phyloP scores from a whole-genome alignment of 1,284 basidiomycete genomes.

The Pterula multifida region DNA sequence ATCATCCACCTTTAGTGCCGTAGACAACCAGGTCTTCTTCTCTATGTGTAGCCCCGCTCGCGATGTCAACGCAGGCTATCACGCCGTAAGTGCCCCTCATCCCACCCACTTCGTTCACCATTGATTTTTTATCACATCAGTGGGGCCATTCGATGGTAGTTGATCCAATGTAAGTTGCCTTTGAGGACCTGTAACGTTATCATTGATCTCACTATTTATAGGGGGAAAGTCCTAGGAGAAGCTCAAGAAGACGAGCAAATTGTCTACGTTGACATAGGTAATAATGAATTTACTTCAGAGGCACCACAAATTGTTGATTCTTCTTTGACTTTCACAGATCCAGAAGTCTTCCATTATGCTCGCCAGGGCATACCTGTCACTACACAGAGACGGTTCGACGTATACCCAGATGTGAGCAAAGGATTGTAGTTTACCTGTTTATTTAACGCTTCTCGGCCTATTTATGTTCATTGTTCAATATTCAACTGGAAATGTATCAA shows the following conservation, averaged over 20 bases:
- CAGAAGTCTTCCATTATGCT: constrained; percentile 54
- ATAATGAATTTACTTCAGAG: constrained; percentile 17
- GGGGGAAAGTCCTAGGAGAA: constrained; percentile 74
- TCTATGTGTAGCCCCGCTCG: constrained; percentile 94
- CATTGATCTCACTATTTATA: constrained; percentile 19
- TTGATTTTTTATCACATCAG: constrained; percentile 22
- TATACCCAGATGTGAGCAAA: constrained; percentile 2
- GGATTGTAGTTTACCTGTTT: not conserved
- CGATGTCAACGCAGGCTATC: constrained; percentile 70
- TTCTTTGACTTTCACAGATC: constrained; percentile 62
- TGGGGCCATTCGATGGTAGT: constrained; percentile 89
- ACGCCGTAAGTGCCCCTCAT: constrained; percentile 51
- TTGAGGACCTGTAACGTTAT: not conserved
- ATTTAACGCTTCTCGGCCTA: too few species aligned
- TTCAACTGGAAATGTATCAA: not conserved
- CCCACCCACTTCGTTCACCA: not conserved
- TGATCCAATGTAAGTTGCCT: constrained; percentile 66
- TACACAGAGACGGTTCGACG: constrained; percentile 78
- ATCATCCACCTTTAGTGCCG: constrained; percentile 43
- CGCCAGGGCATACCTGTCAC: constrained; percentile 82
- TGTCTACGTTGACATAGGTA: constrained; percentile 73
- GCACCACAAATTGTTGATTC: constrained; percentile 1
- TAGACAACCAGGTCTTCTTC: constrained; percentile 94
- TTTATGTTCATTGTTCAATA: not conserved
- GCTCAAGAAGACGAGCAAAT: constrained; percentile 76